Base-by-base conservation (phyloP, 768 basidiomycete genomes). In the Xerocomus spinulosus region DNA sequence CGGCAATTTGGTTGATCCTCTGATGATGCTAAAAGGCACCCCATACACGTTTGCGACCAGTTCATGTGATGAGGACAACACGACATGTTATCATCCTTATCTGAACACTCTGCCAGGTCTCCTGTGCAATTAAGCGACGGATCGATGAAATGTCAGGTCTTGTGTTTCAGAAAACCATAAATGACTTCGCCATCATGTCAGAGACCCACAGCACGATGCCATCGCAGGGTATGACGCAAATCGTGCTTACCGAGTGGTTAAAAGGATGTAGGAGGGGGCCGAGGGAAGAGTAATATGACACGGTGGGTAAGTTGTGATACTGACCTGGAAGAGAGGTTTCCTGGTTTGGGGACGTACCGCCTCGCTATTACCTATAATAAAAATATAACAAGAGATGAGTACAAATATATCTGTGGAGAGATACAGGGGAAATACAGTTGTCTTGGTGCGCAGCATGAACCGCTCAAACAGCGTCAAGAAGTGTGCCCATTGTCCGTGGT, bases 341-440 rank as follows among this genome's bases (percentile, higher is more conserved):
- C 49, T 9, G 0, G 44, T 59, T 46, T 34, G 48, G 44, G 42
- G 50, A 42, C 17, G 60, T 48, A 50, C 50, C 25, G 53, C 58
- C 52, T 44, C 46, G 32, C 9, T 40, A 54, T 51, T 58, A 49
- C 55, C 49, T 30, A 48, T 41, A 23, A 49, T 14, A 47, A 48
- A 9, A 26, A 17, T 15, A 40, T 17, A 6, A 39, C n/a, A 40
- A 39, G 17, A 25, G 25, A 40, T n/a, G 26, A 39, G 17, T 39
- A 39, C n/a, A 46, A 28, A 50, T 37, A 23, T 42, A 28, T 26
- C 15, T 45, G 37, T 43, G 46, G 54, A 50, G 48, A 46, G 21
- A 41, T 17, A 33, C 38, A 46, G 36, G 28, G 18, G 8, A 40
- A 48, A 33, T 51, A 45, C 33, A 14, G 18, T 17, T 25, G 40